phyloP scores from a whole-genome alignment of 2,329 filamentous ascomycete genomes.

The Beauveria sp. region DNA sequence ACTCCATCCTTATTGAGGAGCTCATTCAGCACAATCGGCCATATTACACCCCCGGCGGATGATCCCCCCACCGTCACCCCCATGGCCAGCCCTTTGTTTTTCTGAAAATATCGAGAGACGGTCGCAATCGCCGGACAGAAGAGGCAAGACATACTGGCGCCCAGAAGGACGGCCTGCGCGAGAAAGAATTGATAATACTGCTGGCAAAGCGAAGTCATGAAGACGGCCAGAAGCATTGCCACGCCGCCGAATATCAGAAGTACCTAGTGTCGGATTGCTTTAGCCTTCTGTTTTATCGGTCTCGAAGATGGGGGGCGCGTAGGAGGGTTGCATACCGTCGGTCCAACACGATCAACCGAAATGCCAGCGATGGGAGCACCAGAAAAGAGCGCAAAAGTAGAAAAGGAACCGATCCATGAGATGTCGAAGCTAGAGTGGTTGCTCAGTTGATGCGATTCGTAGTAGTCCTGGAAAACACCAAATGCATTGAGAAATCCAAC shows the following conservation, averaged over 20 bases:
- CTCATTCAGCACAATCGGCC: conserved; percentile 38
- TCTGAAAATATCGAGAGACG: conserved; percentile 69
- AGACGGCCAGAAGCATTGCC: not conserved
- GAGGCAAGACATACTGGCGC: conserved; percentile 62
- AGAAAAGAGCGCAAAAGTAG: conserved; percentile 29
- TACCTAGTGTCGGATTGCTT: not conserved
- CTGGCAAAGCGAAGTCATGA: not conserved
- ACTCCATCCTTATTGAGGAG: conserved; percentile 32
- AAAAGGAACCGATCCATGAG: conserved; percentile 27
- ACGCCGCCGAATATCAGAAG: not conserved
- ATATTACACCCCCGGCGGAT: conserved; percentile 57
- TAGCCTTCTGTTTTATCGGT: not conserved
- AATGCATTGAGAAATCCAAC: conserved; percentile 26
- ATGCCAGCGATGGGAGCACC: conserved; percentile 28
- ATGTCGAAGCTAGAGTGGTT: conserved; percentile 22
- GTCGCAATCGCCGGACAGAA: conserved; percentile 71
- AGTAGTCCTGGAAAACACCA: conserved; percentile 25
- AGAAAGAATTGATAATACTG: conserved; percentile 76
- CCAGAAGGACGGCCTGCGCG: conserved; percentile 63
- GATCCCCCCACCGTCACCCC: conserved; percentile 70
- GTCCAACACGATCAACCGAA: conserved; percentile 28
- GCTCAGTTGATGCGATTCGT: conserved; percentile 19
- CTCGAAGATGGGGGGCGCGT: not conserved
- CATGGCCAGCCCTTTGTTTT: conserved; percentile 63
- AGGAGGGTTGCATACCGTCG: conserved; percentile 18